These are phyloP conservation scores for Straminergon stramineum DNA, from an alignment of 225 moss, liverwort and hornwort species.

Conservation along the genomic window DNA sequence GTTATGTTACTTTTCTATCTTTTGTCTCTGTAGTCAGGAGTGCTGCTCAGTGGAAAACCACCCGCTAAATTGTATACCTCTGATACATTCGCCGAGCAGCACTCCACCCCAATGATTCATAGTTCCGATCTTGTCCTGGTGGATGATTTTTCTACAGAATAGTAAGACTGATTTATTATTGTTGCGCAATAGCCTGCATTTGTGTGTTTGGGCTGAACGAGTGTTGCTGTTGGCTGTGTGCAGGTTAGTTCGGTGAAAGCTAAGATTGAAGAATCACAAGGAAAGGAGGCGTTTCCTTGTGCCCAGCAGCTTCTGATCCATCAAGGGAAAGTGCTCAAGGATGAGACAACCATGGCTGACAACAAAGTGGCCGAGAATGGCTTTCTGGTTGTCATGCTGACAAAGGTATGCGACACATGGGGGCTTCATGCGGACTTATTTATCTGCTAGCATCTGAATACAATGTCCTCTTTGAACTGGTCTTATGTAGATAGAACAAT, in stretches of 20 bases:
- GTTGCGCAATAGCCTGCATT: background rate
- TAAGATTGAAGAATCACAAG: constrained; percentile 71
- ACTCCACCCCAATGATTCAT: background rate
- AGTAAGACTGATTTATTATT: background rate
- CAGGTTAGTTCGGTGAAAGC: constrained; percentile 82
- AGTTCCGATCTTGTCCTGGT: background rate
- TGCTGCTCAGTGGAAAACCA: background rate
- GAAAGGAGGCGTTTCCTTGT: constrained; percentile 62
- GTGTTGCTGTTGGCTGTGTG: background rate
- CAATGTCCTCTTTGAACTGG: background rate
- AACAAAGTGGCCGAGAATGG: constrained; percentile 79
- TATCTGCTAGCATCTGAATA: background rate
- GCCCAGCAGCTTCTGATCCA: constrained; percentile 81
- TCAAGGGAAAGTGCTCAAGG: constrained; percentile 82
- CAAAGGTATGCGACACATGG: constrained; percentile 37
- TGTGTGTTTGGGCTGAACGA: background rate
- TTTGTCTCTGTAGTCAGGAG: background rate
- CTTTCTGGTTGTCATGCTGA: constrained; percentile 75
- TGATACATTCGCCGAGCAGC: background rate
- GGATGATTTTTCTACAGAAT: background rate
- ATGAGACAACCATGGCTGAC: constrained; percentile 71
- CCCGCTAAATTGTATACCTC: background rate
- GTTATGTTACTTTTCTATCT: background rate
- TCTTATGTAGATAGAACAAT: background rate
- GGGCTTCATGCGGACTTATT: background rate